phyloP scores from a whole-genome alignment of 1,284 basidiomycete species.

The Ustilago tritici region DNA sequence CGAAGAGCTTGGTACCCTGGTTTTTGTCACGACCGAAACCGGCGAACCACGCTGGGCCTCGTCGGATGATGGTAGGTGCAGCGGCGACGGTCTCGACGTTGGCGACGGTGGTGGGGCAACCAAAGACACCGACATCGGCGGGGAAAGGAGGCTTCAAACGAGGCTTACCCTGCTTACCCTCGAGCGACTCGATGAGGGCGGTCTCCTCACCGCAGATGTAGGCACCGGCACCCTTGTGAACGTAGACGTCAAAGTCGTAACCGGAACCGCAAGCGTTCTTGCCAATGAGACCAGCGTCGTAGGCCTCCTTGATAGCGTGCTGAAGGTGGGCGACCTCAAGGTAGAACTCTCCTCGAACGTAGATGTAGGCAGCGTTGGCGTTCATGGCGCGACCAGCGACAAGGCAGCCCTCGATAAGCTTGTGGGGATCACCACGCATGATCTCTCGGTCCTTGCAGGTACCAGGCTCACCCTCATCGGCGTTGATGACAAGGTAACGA shows the following conservation, averaged over 20 bases:
- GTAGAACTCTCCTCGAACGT: slow-evolving; percentile 97
- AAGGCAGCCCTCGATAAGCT: slow-evolving; percentile 96
- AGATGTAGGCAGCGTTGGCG: slow-evolving; percentile 97
- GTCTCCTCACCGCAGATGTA: slow-evolving; percentile 99
- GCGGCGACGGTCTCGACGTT: slow-evolving; percentile 99
- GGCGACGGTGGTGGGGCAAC: slow-evolving; percentile 95
- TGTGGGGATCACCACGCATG: slow-evolving; percentile 96
- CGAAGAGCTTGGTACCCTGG: slow-evolving; percentile 96
- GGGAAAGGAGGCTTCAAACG: slow-evolving; percentile 99
- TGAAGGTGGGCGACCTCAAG: slow-evolving; percentile 93
- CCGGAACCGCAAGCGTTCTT: slow-evolving; percentile 92
- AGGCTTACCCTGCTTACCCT: slow-evolving; percentile 97
- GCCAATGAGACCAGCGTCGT: slow-evolving; percentile 90
- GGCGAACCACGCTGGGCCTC: slow-evolving; percentile 93
- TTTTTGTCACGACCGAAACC: slow-evolving; percentile 92
- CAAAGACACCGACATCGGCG: slow-evolving; percentile 95
- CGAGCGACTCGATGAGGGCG: slow-evolving; percentile 93
- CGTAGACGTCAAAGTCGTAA: slow-evolving; percentile 94
- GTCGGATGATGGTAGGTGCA: slow-evolving; percentile 93
- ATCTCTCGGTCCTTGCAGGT: slow-evolving; percentile 99
- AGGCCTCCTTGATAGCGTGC: slow-evolving; percentile 94
- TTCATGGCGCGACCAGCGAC: slow-evolving; percentile 99
- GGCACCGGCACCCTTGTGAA: slow-evolving; percentile 96
- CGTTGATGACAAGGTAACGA: slow-evolving; percentile 96
- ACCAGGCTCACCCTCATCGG: slow-evolving; percentile 97